Evolutionary conservation across 768 basidiomycete species (phyloP).

Genomic region (Kwoniella europaea): DNA sequence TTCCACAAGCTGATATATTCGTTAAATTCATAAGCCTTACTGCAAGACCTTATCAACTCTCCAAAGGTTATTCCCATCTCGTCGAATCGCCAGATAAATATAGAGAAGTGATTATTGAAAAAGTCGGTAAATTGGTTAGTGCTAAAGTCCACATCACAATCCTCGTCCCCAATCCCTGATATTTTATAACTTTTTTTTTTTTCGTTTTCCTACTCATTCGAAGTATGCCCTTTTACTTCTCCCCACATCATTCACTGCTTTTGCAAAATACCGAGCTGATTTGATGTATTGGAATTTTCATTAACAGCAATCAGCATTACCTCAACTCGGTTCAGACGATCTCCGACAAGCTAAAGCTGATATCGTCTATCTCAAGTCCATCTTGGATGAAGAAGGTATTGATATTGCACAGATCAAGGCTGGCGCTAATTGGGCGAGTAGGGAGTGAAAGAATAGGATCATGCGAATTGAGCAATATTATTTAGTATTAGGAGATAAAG

Average conservation of each 20-base stretch:
- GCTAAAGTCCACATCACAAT: too few species aligned
- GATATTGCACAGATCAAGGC: constrained; percentile 26
- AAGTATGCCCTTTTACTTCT: too few species aligned
- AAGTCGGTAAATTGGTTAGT: constrained; percentile 34
- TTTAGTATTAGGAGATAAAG: not conserved
- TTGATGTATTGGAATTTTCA: not conserved
- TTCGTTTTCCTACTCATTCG: too few species aligned
- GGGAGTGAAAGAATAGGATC: not conserved
- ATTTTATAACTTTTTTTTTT: too few species aligned
- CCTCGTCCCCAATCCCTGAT: too few species aligned
- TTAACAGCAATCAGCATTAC: constrained; percentile 27
- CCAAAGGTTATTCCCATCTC: constrained; percentile 25
- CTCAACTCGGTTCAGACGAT: constrained; percentile 22
- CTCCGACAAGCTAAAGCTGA: constrained; percentile 36
- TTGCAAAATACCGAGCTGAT: not conserved
- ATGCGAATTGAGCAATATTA: not conserved
- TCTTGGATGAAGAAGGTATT: constrained; percentile 23
- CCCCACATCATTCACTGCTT: too few species aligned
- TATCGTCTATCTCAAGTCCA: constrained; percentile 29
- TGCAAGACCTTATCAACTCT: constrained; percentile 22
- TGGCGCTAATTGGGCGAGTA: constrained; percentile 18
- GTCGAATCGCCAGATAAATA: constrained; percentile 20
- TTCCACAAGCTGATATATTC: not conserved
- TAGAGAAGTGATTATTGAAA: constrained; percentile 20
- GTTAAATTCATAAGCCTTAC: not conserved